These are phyloP conservation scores for Pascua sp. DNA, from an alignment of 1,284 basidiomycete species.

Conservation along the genomic window DNA sequence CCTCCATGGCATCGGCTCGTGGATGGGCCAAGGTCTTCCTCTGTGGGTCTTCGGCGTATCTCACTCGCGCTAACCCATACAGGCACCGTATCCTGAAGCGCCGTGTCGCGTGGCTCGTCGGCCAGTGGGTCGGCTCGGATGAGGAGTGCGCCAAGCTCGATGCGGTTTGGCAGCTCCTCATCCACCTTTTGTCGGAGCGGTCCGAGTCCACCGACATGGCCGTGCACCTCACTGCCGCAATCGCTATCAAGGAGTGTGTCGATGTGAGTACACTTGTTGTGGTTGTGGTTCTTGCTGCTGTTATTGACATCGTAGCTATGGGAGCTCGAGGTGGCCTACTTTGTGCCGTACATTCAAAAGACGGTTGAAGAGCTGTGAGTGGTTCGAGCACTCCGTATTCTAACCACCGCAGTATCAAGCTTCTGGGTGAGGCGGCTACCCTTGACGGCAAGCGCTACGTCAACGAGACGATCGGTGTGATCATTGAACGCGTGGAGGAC, in stretches of 20 bases:
- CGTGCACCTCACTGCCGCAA: conserved; percentile 74
- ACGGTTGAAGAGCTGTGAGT: conserved; percentile 40
- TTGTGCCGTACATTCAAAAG: conserved; percentile 43
- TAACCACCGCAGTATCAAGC: conserved; percentile 31
- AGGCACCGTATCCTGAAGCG: conserved; percentile 84
- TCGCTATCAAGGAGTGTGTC: conserved; percentile 70
- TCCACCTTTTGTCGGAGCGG: conserved; percentile 67
- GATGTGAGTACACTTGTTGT: conserved; percentile 58
- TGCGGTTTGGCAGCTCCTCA: conserved; percentile 72
- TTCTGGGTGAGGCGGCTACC: conserved; percentile 73
- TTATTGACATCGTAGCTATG: conserved; percentile 26
- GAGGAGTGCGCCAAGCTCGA: conserved; percentile 64
- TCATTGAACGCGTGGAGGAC: conserved; percentile 66
- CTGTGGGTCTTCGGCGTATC: conserved; percentile 25
- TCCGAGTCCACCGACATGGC: conserved; percentile 70
- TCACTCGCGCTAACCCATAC: conserved; percentile 9
- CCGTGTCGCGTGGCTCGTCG: conserved; percentile 82
- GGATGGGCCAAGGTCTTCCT: conserved; percentile 38
- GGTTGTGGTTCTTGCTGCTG: no score
- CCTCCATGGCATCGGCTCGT: conserved; percentile 29
- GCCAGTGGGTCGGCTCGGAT: conserved; percentile 66
- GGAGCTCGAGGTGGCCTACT: conserved; percentile 44
- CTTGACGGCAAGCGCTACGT: conserved; percentile 74
- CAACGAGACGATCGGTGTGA: conserved; percentile 63
- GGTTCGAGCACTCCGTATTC: conserved; percentile 51